A percentile compares a stretch with the other conserved stretches of the same genome.
phyloP scores from a whole-genome alignment of 441 rosid species.

The Cnidoscolus chayamansa region DNA sequence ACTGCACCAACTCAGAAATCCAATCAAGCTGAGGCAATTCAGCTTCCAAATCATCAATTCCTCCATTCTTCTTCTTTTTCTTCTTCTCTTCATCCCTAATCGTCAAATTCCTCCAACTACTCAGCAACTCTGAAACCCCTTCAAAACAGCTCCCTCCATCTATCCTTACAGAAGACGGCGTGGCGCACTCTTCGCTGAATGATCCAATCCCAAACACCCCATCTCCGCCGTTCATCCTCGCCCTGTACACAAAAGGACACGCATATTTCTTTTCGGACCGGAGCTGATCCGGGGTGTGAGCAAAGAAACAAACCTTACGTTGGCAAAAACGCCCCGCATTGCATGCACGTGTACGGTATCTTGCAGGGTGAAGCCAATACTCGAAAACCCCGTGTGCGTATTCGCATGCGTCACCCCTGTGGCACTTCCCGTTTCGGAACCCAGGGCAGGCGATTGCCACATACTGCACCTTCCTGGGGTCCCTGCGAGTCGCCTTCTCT shows the following conservation, averaged over 20 bases:
- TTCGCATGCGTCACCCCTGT: conserved; percentile 60
- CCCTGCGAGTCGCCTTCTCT: conserved; percentile 89
- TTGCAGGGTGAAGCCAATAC: conserved; percentile 83
- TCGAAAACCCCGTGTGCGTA: conserved; percentile 85
- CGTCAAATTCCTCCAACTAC: conserved; percentile 39
- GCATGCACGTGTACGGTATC: conserved; percentile 76
- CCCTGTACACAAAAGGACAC: conserved; percentile 29
- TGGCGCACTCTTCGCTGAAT: conserved; percentile 16
- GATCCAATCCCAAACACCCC: conserved; percentile 10
- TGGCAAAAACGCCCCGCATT: conserved; percentile 64
- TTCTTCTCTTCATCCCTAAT: conserved; percentile 27
- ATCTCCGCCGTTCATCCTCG: conserved; percentile 16
- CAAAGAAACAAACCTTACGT: conserved; percentile 87
- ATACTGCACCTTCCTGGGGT: conserved; percentile 63
- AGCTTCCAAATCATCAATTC: conserved; percentile 28
- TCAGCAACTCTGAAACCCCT: conserved; percentile 31
- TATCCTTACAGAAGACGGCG: conserved; percentile 25
- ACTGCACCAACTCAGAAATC: conserved; percentile 65
- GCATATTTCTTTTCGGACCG: conserved; percentile 41
- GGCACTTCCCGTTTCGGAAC: conserved; percentile 58
- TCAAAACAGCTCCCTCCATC: conserved; percentile 30
- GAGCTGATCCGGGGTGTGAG: conserved; percentile 77
- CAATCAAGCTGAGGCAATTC: conserved; percentile 57
- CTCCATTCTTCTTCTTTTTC: conserved; percentile 4
- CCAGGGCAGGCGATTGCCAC: conserved; percentile 61